Conservation (phyloP, 2,329 filamentous ascomycete genomes). For the Cladophialophora carrionii region DNA sequence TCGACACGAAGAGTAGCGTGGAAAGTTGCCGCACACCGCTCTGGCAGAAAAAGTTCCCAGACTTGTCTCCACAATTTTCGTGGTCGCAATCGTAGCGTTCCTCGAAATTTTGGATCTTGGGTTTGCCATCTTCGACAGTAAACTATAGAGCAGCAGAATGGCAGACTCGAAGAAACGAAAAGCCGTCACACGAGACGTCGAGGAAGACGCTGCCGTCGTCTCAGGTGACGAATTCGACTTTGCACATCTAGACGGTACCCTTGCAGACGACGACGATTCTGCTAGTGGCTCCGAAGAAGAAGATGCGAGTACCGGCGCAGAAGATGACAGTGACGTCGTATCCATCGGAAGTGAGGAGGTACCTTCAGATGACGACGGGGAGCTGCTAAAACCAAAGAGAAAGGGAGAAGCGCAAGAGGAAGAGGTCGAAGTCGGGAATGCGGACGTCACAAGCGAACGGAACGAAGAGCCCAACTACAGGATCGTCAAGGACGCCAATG, state of each 20-base stretch:
- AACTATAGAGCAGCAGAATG: constrained; percentile 22
- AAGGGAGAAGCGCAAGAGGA: constrained; percentile 44
- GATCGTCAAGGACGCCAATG: constrained; percentile 80
- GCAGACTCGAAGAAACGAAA: constrained; percentile 63
- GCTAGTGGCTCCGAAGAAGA: constrained; percentile 46
- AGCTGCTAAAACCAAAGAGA: constrained; percentile 6
- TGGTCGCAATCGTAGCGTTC: not conserved
- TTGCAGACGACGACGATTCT: constrained; percentile 51
- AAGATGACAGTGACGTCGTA: constrained; percentile 46
- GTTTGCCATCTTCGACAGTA: not conserved
- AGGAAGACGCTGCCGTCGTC: constrained; percentile 54
- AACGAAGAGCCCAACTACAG: constrained; percentile 59
- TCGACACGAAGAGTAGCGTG: not conserved
- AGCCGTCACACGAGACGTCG: constrained; percentile 59
- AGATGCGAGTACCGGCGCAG: constrained; percentile 22
- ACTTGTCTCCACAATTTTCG: constrained; percentile 14
- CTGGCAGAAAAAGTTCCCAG: constrained; percentile 19
- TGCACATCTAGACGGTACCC: constrained; percentile 48
- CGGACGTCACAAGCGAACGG: constrained; percentile 47
- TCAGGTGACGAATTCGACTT: constrained; percentile 64
- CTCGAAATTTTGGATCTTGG: constrained; percentile 3
- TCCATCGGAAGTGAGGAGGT: constrained; percentile 30
- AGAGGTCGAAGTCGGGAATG: constrained; percentile 53
- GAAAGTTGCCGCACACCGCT: constrained; percentile 12
- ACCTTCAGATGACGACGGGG: constrained; percentile 41